Conservation (phyloP, 495 filamentous ascomycete species). For the Hypoxylon subgilvum region DNA sequence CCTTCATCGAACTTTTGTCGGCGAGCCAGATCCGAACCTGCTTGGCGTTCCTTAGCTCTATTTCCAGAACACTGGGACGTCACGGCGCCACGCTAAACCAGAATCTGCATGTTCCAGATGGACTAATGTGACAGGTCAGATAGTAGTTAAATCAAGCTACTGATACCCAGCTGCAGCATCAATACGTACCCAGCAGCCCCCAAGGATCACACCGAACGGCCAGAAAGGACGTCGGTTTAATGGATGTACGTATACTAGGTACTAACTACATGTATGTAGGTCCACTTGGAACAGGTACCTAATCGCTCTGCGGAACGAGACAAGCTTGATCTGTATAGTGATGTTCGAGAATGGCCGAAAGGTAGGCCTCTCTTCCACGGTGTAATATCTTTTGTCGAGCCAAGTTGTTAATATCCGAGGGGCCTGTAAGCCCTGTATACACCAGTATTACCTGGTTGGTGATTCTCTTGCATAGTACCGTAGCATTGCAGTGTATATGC, state of each 20-base stretch:
- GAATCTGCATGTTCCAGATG: slow-evolving; percentile 22
- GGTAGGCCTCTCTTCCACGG: slow-evolving; percentile 15
- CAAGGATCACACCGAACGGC: slow-evolving; percentile 27
- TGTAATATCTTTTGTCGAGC: slow-evolving; percentile 14
- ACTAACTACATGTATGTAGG: slow-evolving; percentile 13
- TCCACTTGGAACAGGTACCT: slow-evolving; percentile 11
- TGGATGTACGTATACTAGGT: slow-evolving; percentile 9
- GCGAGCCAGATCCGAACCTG: slow-evolving; percentile 32
- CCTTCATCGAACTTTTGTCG: slow-evolving; percentile 7
- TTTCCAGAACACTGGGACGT: slow-evolving; percentile 39
- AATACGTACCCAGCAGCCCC: too few relatives aligned
- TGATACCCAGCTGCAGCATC: too few relatives aligned
- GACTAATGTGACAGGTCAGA: slow-evolving; percentile 31
- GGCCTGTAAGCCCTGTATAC: slow-evolving; percentile 7
- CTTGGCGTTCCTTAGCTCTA: slow-evolving; percentile 32
- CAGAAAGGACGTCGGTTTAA: slow-evolving; percentile 25
- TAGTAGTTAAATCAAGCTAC: slow-evolving; percentile 21
- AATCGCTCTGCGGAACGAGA: slow-evolving; percentile 7
- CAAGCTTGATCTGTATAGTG: slow-evolving; percentile 7
- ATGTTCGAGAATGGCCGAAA: slow-evolving; percentile 27
- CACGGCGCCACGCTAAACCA: slow-evolving; percentile 31
- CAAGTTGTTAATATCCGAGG: slow-evolving; percentile 11
- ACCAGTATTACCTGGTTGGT: slow-evolving; percentile 5
- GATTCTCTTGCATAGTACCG: slow-evolving; percentile 12
- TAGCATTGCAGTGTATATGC: slow-evolving; percentile 25